These are phyloP conservation scores for Fusarium odoratissimum DNA, from an alignment of 2,329 filamentous ascomycete genomes.

Conservation along the genomic window DNA sequence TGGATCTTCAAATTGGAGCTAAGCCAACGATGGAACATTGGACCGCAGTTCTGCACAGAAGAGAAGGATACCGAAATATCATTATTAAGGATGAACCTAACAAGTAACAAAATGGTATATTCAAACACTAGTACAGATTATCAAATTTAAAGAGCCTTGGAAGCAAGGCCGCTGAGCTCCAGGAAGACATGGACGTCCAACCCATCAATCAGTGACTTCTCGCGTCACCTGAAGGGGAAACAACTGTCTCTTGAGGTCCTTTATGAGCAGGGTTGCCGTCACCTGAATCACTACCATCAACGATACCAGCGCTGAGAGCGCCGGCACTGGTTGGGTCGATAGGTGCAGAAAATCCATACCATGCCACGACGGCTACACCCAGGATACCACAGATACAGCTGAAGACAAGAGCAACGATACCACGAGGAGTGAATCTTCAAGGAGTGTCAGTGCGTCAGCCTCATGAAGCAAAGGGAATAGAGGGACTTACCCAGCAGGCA, in stretches of 20 bases:
- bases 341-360: conserved; percentile 64
- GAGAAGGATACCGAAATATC: not conserved
- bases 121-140: not conserved
- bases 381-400: conserved; percentile 75
- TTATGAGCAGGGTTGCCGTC: conserved; percentile 14
- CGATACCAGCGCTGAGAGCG: conserved; percentile 28
- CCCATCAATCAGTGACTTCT: conserved; percentile 8
- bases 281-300: conserved; percentile 31
- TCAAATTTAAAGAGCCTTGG: not conserved
- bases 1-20: not conserved
- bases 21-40: no score
- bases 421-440: conserved; percentile 71
- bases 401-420: conserved; percentile 81
- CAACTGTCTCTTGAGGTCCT: conserved; percentile 24
- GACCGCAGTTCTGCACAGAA: not conserved
- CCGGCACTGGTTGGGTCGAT: conserved; percentile 31
- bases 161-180: not conserved
- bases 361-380: conserved; percentile 74
- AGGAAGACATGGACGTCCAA: not conserved
- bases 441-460: not conserved
- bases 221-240: conserved; percentile 9
- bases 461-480: not conserved
- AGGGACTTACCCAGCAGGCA: conserved; percentile 69
- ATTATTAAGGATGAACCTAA: not conserved
- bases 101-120: conserved; percentile 25